These are phyloP conservation scores for Inonotus hispidus DNA, from an alignment of 1,284 basidiomycete species.

Conservation along the genomic window DNA sequence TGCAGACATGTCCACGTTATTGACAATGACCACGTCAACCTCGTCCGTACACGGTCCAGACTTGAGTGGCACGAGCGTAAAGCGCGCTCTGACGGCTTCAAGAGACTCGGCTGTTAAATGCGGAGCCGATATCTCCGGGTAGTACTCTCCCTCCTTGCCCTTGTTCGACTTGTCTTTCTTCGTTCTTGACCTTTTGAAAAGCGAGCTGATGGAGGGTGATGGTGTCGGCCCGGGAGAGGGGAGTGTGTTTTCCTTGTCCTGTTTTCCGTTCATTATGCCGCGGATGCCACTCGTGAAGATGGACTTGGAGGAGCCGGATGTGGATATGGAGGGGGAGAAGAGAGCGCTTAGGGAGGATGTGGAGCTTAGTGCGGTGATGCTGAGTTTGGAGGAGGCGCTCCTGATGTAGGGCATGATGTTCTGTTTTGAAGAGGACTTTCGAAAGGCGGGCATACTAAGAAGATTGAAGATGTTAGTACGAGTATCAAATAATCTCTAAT, in stretches of 20 bases:
- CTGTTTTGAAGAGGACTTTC: constrained; percentile 3
- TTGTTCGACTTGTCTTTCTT: background rate
- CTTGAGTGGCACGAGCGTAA: constrained; percentile 14
- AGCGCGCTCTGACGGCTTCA: constrained; percentile 9
- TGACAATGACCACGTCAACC: constrained; percentile 4
- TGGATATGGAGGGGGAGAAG: constrained; percentile 1
- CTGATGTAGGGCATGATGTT: constrained; percentile 9
- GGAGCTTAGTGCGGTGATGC: constrained; percentile 11
- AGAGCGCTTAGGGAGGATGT: constrained; percentile 14
- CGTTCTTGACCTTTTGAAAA: background rate
- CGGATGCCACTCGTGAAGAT: constrained; percentile 9
- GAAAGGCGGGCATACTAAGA: constrained; percentile 13
- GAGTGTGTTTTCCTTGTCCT: constrained; percentile 4
- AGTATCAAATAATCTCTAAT: too few species aligned
- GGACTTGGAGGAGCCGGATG: constrained; percentile 1
- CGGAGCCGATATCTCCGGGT: constrained; percentile 15
- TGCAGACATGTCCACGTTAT: background rate
- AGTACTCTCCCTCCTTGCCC: background rate
- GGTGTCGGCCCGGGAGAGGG: background rate
- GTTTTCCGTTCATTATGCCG: background rate
- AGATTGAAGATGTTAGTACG: background rate
- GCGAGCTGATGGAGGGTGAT: background rate
- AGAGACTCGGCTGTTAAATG: constrained; percentile 11
- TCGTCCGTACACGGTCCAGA: background rate
- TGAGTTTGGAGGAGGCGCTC: constrained; percentile 15